Conservation (phyloP, 495 filamentous ascomycete genomes). For the Trichoderma gamsii region DNA sequence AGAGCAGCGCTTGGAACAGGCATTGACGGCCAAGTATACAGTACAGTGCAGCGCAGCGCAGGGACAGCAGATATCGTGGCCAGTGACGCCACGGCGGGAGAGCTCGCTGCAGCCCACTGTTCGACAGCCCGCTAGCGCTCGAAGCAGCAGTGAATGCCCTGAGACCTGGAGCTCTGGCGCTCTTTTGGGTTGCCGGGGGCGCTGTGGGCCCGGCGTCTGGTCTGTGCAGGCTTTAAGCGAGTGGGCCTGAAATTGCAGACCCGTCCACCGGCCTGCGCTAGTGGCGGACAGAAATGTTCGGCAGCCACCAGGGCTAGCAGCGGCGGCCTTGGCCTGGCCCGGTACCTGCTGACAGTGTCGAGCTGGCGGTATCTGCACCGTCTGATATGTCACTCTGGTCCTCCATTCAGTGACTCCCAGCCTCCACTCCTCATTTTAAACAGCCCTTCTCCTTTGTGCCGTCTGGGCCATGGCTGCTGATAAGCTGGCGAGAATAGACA, state of each 20-base stretch:
- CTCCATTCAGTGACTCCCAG: not conserved
- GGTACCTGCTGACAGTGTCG: not conserved
- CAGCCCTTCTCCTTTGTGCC: conserved; percentile 10
- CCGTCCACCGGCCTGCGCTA: conserved; percentile 15
- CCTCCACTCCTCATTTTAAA: conserved; percentile 13
- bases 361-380: not conserved
- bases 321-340: not conserved
- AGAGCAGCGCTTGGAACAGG: not conserved
- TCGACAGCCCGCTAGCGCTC: not conserved
- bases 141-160: not conserved
- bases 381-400: not conserved
- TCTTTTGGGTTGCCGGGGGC: conserved; percentile 1
- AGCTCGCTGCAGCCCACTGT: not conserved
- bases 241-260: conserved; percentile 17
- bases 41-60: not conserved
- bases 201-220: conserved; percentile 12
- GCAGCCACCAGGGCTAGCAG: conserved; percentile 10
- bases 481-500: not conserved
- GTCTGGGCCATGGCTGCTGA: conserved; percentile 7
- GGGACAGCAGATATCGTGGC: not conserved
- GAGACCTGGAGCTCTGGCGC: conserved; percentile 11
- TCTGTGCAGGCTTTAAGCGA: conserved; percentile 17
- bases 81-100: conserved; percentile 15
- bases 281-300: conserved; percentile 13
- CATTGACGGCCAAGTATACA: not conserved